Evolutionary conservation across 2,329 filamentous ascomycete species (phyloP).

Genomic region (Thermoascus crustaceus): DNA sequence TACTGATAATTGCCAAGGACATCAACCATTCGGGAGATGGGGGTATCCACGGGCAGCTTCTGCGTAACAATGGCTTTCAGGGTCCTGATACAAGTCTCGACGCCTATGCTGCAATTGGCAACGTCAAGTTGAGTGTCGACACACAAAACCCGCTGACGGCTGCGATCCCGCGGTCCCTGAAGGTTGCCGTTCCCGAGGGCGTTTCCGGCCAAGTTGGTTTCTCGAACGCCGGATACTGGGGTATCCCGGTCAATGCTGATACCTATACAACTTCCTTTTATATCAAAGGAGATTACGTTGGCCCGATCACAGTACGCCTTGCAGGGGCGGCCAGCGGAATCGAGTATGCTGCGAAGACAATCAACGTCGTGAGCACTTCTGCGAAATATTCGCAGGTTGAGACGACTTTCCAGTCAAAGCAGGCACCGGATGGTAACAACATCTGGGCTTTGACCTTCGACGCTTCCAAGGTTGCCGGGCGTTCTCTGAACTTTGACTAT

Average conservation of each 20-base stretch:
- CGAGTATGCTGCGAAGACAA: constrained; percentile 33
- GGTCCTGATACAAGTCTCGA: constrained; percentile 17
- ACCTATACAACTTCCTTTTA: constrained; percentile 46
- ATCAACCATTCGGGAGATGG: constrained; percentile 30
- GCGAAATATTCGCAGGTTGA: constrained; percentile 22
- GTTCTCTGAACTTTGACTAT: constrained; percentile 43
- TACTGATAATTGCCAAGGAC: constrained; percentile 17
- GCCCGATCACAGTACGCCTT: constrained; percentile 28
- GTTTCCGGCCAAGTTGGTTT: constrained; percentile 38
- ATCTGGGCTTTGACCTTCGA: constrained; percentile 46
- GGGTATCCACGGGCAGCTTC: constrained; percentile 25
- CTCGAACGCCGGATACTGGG: constrained; percentile 45
- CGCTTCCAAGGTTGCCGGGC: constrained; percentile 29
- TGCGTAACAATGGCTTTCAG: constrained; percentile 29
- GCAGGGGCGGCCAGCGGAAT: constrained; percentile 34
- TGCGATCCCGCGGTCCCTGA: constrained; percentile 22
- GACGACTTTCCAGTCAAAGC: constrained; percentile 14
- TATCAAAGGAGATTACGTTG: constrained; percentile 31
- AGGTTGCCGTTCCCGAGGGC: constrained; percentile 13
- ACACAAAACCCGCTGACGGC: constrained; percentile 15
- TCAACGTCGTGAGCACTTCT: constrained; percentile 14
- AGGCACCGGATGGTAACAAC: constrained; percentile 38
- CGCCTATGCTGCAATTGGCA: constrained; percentile 20
- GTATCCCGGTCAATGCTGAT: constrained; percentile 42
- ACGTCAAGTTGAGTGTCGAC: constrained; percentile 19